These are phyloP conservation scores for Peronospora belbahrii DNA, from an alignment of 352 stramenopile genomes.

Conservation along the genomic window DNA sequence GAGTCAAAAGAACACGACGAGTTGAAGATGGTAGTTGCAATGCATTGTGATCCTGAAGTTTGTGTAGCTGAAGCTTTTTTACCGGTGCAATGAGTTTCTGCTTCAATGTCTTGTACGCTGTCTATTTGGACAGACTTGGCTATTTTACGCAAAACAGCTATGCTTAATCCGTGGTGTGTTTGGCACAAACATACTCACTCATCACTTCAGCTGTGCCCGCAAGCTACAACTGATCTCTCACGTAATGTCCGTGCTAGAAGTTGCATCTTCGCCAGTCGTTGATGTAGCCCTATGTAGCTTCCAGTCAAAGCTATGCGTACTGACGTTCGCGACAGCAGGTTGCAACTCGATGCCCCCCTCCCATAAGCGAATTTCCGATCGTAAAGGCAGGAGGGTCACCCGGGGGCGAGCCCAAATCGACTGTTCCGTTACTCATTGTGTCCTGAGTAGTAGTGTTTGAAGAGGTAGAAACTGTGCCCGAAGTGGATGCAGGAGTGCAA, in stretches of 20 bases:
- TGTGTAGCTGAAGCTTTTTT: background rate
- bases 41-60: background rate
- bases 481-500: background rate
- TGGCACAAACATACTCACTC: background rate
- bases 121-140: too few species aligned
- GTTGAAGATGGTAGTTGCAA: background rate
- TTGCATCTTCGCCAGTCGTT: constrained; percentile 3
- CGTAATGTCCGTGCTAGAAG: background rate
- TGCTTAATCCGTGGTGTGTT: constrained; percentile 9
- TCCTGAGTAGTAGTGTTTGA: constrained; percentile 1
- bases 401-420: constrained; percentile 56
- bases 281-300: constrained; percentile 30
- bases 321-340: constrained; percentile 62
- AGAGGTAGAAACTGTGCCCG: constrained; percentile 5
- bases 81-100: background rate
- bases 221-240: constrained; percentile 7
- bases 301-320: constrained; percentile 81
- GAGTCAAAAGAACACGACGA: background rate
- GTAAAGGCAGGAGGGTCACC: constrained; percentile 46
- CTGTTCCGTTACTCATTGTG: constrained; percentile 10
- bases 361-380: constrained; percentile 77
- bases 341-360: constrained; percentile 70
- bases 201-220: constrained; percentile 7
- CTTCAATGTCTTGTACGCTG: constrained; percentile 1
- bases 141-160: constrained; percentile 8